Evolutionary conservation across 1,139 yeast genomes (phyloP).

Genomic region (Pichia sp.): DNA sequence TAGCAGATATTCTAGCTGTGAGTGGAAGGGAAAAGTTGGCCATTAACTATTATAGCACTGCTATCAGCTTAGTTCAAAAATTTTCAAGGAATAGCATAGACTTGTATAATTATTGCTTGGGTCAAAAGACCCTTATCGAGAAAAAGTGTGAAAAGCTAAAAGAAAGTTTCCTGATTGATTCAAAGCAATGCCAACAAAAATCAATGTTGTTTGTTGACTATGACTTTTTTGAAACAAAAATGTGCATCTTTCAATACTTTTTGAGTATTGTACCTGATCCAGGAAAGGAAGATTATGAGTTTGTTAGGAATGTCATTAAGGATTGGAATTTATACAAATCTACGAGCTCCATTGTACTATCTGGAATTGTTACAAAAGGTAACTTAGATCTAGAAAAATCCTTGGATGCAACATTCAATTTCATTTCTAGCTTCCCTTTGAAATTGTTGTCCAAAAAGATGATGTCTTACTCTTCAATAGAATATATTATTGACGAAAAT

Average conservation of each 20-base stretch:
- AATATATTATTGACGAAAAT: slow-evolving; percentile 3
- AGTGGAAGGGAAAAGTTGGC: neutral
- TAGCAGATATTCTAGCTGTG: neutral
- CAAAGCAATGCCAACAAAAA: neutral
- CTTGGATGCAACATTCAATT: slow-evolving; percentile 1
- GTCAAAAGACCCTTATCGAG: neutral
- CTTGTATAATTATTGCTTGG: neutral
- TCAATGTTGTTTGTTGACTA: neutral
- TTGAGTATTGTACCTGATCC: neutral
- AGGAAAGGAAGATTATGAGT: neutral
- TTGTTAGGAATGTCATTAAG: neutral
- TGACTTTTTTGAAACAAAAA: slow-evolving; percentile 3
- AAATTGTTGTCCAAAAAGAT: slow-evolving; percentile 2
- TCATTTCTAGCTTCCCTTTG: slow-evolving; percentile 4
- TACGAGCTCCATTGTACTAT: slow-evolving; percentile 1
- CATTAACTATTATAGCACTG: neutral
- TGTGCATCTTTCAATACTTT: neutral
- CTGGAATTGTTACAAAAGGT: slow-evolving; percentile 11
- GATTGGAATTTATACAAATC: neutral
- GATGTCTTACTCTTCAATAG: slow-evolving; percentile 6
- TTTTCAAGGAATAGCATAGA: neutral
- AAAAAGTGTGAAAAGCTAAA: neutral
- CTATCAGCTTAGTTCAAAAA: neutral
- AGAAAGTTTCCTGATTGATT: neutral
- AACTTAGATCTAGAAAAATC: slow-evolving; percentile 1